Percentiles rank a stretch among this genome's conserved stretches.
Conservation (phyloP, 2,329 filamentous ascomycete species). For the Beauveria sp. region DNA sequence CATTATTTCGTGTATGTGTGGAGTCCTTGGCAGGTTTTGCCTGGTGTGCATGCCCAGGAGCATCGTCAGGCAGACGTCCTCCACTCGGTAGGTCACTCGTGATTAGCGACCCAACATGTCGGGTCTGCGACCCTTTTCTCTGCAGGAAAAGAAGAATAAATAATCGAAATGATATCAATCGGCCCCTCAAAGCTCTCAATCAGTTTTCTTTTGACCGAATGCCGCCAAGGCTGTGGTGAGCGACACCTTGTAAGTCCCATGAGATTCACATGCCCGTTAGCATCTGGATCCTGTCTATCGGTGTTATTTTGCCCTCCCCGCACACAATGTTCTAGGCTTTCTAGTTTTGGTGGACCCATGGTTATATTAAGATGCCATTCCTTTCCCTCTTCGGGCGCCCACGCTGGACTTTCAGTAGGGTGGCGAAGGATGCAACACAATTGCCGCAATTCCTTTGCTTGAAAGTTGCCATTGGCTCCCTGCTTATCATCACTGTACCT, state of each 20-base stretch:
- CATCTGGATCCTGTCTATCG: neutral
- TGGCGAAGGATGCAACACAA: neutral
- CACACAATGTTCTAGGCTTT: constrained; percentile 5
- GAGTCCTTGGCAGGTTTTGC: neutral
- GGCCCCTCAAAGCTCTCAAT: neutral
- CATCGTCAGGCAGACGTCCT: constrained; percentile 10
- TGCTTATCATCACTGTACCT: neutral
- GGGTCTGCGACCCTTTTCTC: neutral
- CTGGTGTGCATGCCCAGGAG: constrained; percentile 2
- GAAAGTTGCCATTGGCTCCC: neutral
- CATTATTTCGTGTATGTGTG: neutral
- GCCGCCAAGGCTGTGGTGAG: neutral
- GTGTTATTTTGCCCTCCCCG: constrained; percentile 4
- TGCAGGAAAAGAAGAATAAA: neutral
- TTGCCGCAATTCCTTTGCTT: neutral
- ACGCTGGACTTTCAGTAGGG: neutral
- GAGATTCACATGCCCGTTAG: constrained; percentile 3
- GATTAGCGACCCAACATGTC: constrained; percentile 5
- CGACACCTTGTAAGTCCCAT: neutral
- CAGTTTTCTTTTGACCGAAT: neutral
- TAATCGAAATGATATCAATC: neutral
- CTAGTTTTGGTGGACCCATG: neutral
- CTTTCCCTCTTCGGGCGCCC: neutral
- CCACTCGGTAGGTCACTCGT: constrained; percentile 1
- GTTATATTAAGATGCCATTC: neutral